A percentile compares a stretch with the other conserved stretches of the same genome.
Evolutionary conservation across 2,329 filamentous ascomycete genomes (phyloP).

Genomic region (Fusarium luffae): DNA sequence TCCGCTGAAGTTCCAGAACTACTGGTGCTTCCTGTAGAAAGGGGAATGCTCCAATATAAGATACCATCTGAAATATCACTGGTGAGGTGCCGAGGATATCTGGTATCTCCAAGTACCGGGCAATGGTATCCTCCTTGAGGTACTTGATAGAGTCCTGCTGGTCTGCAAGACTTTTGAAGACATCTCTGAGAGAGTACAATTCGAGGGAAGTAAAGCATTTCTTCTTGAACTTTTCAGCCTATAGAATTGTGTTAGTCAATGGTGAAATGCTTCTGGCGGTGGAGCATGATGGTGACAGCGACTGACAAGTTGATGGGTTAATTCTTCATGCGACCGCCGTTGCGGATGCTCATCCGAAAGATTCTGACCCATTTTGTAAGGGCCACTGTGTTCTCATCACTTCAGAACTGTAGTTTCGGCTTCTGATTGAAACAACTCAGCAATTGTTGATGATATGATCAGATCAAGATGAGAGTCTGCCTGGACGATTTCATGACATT

Average conservation of each 20-base stretch:
- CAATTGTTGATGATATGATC: constrained; percentile 28
- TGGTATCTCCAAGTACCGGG: constrained; percentile 78
- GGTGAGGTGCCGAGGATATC: constrained; percentile 74
- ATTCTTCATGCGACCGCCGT: constrained; percentile 62
- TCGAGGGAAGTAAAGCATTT: constrained; percentile 79
- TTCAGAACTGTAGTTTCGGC: constrained; percentile 8
- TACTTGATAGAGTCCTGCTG: constrained; percentile 70
- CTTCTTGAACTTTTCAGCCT: constrained; percentile 73
- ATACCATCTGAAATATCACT: constrained; percentile 77
- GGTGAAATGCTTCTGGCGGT: constrained; percentile 1
- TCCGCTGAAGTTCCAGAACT: constrained; percentile 74
- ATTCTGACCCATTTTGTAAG: constrained; percentile 62
- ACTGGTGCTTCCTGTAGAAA: constrained; percentile 77
- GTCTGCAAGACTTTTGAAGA: constrained; percentile 77
- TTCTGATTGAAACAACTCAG: not conserved
- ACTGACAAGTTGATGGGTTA: constrained; percentile 62
- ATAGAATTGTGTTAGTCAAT: constrained; percentile 13
- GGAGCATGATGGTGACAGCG: constrained; percentile 37
- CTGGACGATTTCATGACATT: constrained; percentile 43
- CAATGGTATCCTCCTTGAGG: constrained; percentile 75
- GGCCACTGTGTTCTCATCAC: constrained; percentile 39
- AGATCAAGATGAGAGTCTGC: constrained; percentile 23
- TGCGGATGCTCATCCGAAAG: constrained; percentile 59
- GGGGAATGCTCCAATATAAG: constrained; percentile 78
- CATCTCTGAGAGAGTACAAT: constrained; percentile 77